phyloP scores from a whole-genome alignment of 2,329 filamentous ascomycete genomes.

The Sporothrix euskadiensis region DNA sequence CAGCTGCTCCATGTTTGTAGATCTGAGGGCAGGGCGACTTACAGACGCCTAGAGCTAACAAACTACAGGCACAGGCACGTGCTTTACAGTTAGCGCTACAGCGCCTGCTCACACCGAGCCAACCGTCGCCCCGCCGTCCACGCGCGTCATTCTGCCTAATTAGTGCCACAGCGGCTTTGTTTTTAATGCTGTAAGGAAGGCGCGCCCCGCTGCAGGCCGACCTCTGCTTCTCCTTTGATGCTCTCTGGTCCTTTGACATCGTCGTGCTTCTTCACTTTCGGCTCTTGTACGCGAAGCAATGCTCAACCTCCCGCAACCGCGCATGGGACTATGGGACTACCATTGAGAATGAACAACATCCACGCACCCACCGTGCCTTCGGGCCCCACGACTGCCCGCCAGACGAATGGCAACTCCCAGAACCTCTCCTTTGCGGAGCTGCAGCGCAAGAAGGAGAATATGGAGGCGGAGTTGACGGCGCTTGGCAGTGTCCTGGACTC shows the following conservation, averaged over 20 bases:
- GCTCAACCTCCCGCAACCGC: background rate
- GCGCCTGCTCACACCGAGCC: background rate
- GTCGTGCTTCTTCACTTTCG: background rate
- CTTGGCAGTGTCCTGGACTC: slow-evolving; percentile 85
- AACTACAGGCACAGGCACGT: background rate
- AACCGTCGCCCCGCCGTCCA: slow-evolving; percentile 16
- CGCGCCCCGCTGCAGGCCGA: background rate
- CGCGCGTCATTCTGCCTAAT: slow-evolving; percentile 31
- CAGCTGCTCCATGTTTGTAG: background rate
- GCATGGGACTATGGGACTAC: slow-evolving; percentile 38
- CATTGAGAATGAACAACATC: slow-evolving; percentile 55
- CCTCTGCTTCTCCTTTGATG: background rate
- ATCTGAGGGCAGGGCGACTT: slow-evolving; percentile 3
- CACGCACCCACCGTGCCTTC: slow-evolving; percentile 66
- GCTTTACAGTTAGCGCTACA: slow-evolving; percentile 8
- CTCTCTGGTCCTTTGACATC: background rate
- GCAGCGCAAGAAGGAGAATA: slow-evolving; percentile 76
- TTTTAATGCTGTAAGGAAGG: background rate
- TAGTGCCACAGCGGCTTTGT: slow-evolving; percentile 18
- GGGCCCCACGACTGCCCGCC: slow-evolving; percentile 67
- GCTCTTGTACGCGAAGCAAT: background rate
- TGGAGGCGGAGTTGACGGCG: slow-evolving; percentile 85
- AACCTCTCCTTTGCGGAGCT: slow-evolving; percentile 75
- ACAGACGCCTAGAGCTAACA: background rate
- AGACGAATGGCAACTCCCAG: slow-evolving; percentile 61